phyloP scores from a whole-genome alignment of 2,329 filamentous ascomycete genomes.

The Fonsecaea pedrosoi region DNA sequence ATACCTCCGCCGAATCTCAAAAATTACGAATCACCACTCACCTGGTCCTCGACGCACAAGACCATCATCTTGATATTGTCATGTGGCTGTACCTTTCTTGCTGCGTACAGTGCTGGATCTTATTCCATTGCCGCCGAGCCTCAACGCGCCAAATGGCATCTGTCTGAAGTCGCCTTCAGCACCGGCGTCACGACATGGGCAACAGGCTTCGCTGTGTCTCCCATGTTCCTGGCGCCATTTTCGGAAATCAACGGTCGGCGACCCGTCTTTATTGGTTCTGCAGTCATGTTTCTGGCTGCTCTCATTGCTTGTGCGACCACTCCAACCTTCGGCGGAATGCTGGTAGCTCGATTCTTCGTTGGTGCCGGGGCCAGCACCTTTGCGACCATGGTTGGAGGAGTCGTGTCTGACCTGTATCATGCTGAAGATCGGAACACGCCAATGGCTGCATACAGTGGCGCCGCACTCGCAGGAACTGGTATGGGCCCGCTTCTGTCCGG shows the following conservation, averaged over 20 bases:
- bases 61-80: conserved; percentile 73
- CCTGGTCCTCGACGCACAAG: conserved; percentile 75
- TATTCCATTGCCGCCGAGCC: conserved; percentile 74
- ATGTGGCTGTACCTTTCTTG: conserved; percentile 75
- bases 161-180: conserved; percentile 70
- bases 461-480: conserved; percentile 79
- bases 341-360: conserved; percentile 73
- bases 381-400: conserved; percentile 89
- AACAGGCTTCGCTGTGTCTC: conserved; percentile 77
- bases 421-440: conserved; percentile 81
- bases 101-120: conserved; percentile 80
- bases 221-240: conserved; percentile 87
- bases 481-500: conserved; percentile 75
- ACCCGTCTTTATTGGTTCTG: conserved; percentile 78
- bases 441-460: conserved; percentile 86
- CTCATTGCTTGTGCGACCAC: conserved; percentile 77
- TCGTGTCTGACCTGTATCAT: conserved; percentile 85
- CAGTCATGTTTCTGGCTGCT: conserved; percentile 69
- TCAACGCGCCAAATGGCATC: conserved; percentile 69
- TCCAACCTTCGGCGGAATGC: conserved; percentile 71
- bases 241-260: conserved; percentile 87
- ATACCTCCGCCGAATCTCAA: conserved; percentile 67
- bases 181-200: conserved; percentile 81
- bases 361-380: conserved; percentile 76
- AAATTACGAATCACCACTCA: conserved; percentile 72